A percentile compares a stretch with the other conserved stretches of the same genome.
These are phyloP conservation scores for Acanthamoeba polyphaga DNA, from an alignment of 208 protist species.

Conservation along the genomic window DNA sequence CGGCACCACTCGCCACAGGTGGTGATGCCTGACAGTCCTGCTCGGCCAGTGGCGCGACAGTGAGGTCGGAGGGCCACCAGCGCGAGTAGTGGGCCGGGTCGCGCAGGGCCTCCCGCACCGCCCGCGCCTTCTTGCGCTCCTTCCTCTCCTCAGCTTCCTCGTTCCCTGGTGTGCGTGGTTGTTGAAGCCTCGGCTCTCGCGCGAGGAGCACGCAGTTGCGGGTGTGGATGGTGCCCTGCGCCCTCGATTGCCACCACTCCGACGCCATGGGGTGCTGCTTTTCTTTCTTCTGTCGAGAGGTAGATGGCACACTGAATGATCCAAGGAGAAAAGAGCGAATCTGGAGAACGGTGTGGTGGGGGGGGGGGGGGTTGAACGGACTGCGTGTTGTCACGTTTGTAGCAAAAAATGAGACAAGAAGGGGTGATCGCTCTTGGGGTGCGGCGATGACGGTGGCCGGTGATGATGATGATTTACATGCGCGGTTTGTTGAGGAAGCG, in stretches of 20 bases:
- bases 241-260: neutral
- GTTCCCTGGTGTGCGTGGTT: neutral
- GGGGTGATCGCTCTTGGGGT: too few species aligned
- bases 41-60: neutral
- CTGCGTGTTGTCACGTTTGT: too few species aligned
- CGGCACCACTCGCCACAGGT: neutral
- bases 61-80: conserved; percentile 7
- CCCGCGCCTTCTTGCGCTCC: neutral
- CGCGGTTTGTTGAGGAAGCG: conserved; percentile 65
- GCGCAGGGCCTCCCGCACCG: neutral
- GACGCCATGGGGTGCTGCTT: too few species aligned
- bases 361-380: too few species aligned
- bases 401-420: too few species aligned
- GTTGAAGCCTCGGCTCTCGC: neutral
- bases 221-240: conserved; percentile 7
- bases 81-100: neutral
- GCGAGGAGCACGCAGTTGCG: neutral
- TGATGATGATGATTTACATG: neutral
- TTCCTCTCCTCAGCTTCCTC: neutral
- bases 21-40: neutral
- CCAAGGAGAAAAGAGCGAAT: too few species aligned
- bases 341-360: too few species aligned
- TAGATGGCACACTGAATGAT: too few species aligned
- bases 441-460: too few species aligned
- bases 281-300: too few species aligned